These are phyloP conservation scores for Thraustochytrium sp. DNA, from an alignment of 352 stramenopile genomes.

Conservation along the genomic window DNA sequence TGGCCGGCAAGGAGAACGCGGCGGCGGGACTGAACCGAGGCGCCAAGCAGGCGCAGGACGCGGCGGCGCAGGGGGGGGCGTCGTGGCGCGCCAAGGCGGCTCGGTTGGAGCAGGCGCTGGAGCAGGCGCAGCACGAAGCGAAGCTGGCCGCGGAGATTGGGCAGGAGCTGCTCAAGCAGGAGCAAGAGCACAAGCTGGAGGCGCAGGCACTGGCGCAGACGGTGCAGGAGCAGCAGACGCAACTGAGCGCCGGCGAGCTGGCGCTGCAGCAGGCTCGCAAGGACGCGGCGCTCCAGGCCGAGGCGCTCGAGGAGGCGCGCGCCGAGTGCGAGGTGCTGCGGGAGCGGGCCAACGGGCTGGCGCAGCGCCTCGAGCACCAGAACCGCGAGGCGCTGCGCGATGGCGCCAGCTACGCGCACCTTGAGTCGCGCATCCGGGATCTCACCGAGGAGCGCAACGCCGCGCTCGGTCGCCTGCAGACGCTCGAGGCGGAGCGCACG, in stretches of 20 bases:
- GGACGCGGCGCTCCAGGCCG: background rate
- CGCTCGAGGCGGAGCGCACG: background rate
- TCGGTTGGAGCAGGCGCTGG: background rate
- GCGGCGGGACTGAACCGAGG: too few species aligned
- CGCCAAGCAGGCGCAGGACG: too few species aligned
- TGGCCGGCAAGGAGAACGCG: too few species aligned
- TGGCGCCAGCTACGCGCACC: background rate
- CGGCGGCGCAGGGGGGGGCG: too few species aligned
- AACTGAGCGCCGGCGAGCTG: background rate
- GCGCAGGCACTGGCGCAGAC: background rate
- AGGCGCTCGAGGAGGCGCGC: conserved; percentile 4
- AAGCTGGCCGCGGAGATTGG: conserved; percentile 30
- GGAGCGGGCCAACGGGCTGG: background rate
- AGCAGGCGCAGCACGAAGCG: background rate
- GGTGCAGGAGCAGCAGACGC: background rate
- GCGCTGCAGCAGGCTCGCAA: background rate
- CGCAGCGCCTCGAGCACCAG: background rate
- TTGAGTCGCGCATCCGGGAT: background rate
- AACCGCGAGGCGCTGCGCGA: conserved; percentile 23
- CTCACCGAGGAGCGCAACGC: conserved; percentile 14
- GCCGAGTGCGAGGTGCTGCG: conserved; percentile 1
- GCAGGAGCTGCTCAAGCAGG: conserved; percentile 20
- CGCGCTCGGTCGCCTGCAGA: background rate
- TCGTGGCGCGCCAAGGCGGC: background rate
- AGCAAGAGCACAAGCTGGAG: background rate